Percentiles rank a stretch among this genome's conserved stretches.
Conservation (phyloP, 768 basidiomycete genomes). For the Termitomyces sp. region DNA sequence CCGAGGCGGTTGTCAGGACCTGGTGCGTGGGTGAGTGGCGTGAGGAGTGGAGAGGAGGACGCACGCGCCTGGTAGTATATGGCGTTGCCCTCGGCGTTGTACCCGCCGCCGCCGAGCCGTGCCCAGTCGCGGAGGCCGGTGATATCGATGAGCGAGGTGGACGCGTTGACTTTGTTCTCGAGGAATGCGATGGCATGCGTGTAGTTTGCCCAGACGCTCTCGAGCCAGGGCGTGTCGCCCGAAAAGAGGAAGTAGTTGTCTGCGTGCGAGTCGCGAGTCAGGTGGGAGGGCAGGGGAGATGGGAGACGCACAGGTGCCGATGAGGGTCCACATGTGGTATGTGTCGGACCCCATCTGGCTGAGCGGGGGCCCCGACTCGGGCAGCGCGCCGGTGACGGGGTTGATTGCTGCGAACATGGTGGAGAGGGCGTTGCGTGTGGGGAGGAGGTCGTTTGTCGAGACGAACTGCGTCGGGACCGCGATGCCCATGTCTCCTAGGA, state of each 20-base stretch:
- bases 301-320: no score
- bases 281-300: no score
- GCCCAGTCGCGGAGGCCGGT: slow-evolving; percentile 57
- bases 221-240: slow-evolving; percentile 45
- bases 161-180: slow-evolving; percentile 43
- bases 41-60: no score
- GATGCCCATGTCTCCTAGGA: slow-evolving; percentile 58
- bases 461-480: slow-evolving; percentile 58
- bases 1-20: no score
- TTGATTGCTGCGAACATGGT: slow-evolving; percentile 50
- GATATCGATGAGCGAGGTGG: slow-evolving; percentile 45
- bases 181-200: slow-evolving; percentile 51
- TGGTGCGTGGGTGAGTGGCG: no score
- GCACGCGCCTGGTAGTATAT: no score
- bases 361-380: slow-evolving; percentile 45
- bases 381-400: slow-evolving; percentile 46
- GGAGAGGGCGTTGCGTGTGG: no score
- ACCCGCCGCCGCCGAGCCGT: slow-evolving; percentile 46
- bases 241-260: slow-evolving; percentile 55
- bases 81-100: no score
- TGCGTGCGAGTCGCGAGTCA: slow-evolving; percentile 2
- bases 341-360: slow-evolving; percentile 45
- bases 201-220: slow-evolving; percentile 46
- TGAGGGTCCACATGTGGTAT: no score
- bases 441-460: slow-evolving; percentile 52